phyloP scores from a whole-genome alignment of 441 rosid genomes.

The California macrophylla region DNA sequence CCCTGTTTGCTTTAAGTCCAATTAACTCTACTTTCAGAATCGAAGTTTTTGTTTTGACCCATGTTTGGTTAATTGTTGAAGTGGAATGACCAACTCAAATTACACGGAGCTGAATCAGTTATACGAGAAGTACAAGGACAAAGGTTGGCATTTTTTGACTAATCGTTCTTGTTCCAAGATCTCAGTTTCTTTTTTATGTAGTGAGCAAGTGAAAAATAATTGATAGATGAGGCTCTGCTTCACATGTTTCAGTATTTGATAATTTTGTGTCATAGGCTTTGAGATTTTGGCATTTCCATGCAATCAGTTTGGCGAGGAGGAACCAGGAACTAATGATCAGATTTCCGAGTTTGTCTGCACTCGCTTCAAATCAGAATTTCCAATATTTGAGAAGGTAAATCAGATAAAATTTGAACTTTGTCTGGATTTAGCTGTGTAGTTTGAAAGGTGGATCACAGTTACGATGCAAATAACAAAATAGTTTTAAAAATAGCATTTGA shows the following conservation, averaged over 20 bases:
- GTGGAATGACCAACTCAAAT: constrained; percentile 86
- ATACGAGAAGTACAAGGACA: constrained; percentile 57
- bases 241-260: neutral
- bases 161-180: neutral
- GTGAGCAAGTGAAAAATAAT: no score
- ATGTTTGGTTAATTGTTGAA: constrained; percentile 23
- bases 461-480: no score
- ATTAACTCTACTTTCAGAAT: neutral
- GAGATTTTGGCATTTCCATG: constrained; percentile 87
- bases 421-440: no score
- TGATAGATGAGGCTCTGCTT: no score
- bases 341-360: constrained; percentile 65
- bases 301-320: constrained; percentile 87
- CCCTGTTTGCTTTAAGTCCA: no score
- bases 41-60: neutral
- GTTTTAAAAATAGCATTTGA: no score
- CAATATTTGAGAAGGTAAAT: constrained; percentile 67
- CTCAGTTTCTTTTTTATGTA: no score
- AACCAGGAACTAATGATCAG: constrained; percentile 65
- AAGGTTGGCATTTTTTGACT: constrained; percentile 37
- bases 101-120: constrained; percentile 64
- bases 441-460: no score
- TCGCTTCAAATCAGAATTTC: constrained; percentile 71
- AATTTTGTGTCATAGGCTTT: constrained; percentile 29
- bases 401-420: neutral